Base-by-base conservation (phyloP, 805 yeast genomes). In the Starmerella khaoyaiensis region DNA sequence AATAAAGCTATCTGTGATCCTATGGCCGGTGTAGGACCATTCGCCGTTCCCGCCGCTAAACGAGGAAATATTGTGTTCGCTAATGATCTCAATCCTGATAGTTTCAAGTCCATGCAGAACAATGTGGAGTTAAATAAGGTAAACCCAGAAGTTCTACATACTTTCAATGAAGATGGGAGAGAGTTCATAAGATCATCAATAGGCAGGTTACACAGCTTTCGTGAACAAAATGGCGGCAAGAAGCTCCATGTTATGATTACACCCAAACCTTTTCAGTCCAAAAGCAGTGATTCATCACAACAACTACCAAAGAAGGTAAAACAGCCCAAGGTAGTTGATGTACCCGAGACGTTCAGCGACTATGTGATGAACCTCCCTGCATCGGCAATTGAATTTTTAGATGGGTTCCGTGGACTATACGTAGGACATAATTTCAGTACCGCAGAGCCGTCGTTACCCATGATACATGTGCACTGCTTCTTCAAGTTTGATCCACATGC, bases 1-100 rank as follows among this genome's bases (percentile, higher is more conserved):
- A 78, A 79, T 8, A 79, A 78, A 41, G 79, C 83, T 5, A 79
- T 93, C 0, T 82, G 83, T 51, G 99, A 90, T 62, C 96, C 84
- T 0, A 81, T 93, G 73, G 97, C 95, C 1, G 99, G 99, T 32
- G 97, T 90, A 2, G 99, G 99, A 0, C 99, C 99, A 4, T 90
- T 93, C 63, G 87, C 93, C 1, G 73, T 90, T 1, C 99, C 99
- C 0, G 94, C 96, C 0, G 97, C 86, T 11, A 83, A 79, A 57
- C 81, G 78, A 44, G 69, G 70, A 12, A 79, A 76, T 9, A 56
- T 86, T 36, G 93, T 82, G 0, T 64, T 90, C 49, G 95, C 96
- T 9, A 90, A 86, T 55, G 99, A 90, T 57, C 64, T 90, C 55
- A 90, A 90, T 53, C 97, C 96, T 0, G 80, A 78, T 42, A 76